Evolutionary conservation across 345 rosid genomes (phyloP).

Genomic region (Aethionema arabicum): DNA sequence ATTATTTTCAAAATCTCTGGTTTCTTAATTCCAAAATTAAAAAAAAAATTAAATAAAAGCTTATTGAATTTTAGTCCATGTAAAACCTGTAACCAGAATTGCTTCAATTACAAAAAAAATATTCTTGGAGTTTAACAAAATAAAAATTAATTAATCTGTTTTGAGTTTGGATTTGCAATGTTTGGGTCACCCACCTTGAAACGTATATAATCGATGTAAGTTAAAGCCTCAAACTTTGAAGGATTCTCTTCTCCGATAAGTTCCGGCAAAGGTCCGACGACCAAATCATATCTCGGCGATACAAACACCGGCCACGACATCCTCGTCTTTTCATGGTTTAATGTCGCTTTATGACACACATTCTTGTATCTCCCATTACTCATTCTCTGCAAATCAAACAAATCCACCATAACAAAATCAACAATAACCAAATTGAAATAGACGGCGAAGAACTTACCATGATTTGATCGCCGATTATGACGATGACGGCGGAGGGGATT

Average conservation of each 20-base stretch:
- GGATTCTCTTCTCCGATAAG: slow-evolving; percentile 43
- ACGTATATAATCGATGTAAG: slow-evolving; percentile 51
- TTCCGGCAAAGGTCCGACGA: slow-evolving; percentile 55
- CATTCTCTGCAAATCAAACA: slow-evolving; percentile 45
- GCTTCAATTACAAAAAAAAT: too few species aligned
- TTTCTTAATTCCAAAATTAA: too few species aligned
- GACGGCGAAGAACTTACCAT: slow-evolving; percentile 38
- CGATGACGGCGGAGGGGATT: slow-evolving; percentile 56
- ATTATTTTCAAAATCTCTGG: too few species aligned
- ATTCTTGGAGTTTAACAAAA: too few species aligned
- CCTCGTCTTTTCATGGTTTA: slow-evolving; percentile 56
- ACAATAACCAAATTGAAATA: too few species aligned
- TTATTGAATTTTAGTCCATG: too few species aligned
- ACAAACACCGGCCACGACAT: slow-evolving; percentile 92
- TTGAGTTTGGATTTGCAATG: too few species aligned
- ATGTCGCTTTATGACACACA: slow-evolving; percentile 58
- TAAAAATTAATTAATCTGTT: too few species aligned
- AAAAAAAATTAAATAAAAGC: too few species aligned
- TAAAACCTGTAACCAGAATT: too few species aligned
- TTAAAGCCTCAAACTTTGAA: slow-evolving; percentile 53
- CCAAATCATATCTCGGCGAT: slow-evolving; percentile 59
- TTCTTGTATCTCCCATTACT: slow-evolving; percentile 66
- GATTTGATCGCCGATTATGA: slow-evolving; percentile 72
- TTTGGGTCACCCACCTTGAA: slow-evolving; percentile 41
- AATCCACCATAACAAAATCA: background rate